Evolutionary conservation across 2,329 filamentous ascomycete species (phyloP), one percentile per base, ranked within the genome.

Genomic region (Trichoderma citrinoviride): DNA sequence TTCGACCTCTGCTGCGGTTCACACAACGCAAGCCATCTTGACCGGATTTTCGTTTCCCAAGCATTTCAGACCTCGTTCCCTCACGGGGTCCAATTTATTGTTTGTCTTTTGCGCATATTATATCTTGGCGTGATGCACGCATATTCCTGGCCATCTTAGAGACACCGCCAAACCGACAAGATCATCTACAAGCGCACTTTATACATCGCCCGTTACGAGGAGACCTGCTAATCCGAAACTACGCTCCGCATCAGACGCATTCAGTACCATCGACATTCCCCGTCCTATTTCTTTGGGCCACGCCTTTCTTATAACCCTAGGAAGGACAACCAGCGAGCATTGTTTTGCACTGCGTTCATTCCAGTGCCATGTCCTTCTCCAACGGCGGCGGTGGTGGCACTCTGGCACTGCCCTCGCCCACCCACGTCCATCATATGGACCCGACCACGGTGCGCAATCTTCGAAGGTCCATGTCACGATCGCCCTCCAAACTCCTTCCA

Each of bases 381-480:
- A 85, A 83, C 73, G 78, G 79, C 71, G 80, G 60, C 44, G 64
- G 82, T 75, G 91, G 91, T 75, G 91, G 91, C 73, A 94, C 91
- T 66, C 83, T 96, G 72, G 92, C 95, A 73, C 83, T 97, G 71
- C 89, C 92, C 69, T 97, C 93, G 67, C 93, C 94, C 65, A 94
- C 91, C 54, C 88, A 91, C 72, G 87, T 87, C 67, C 91, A 92
- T 76, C 89, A 91, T 77, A 90, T 94, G 72, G 91, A 96, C 80
- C 89, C 90, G 67, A 88, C 91, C 57, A 89, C 91, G 66, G 90
- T 97, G 68, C 87, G 92, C 73, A 91, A 92, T 72, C 82, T 97
- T 65, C 86, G 93, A 69, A 90, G 92, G 71, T 97, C 94, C 27
- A 83, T 97, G 68, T 97, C 93, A 65, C 87, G 93, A 71, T 97